phyloP scores from a whole-genome alignment of 805 yeast species.

The Ogataea wickerhamii region DNA sequence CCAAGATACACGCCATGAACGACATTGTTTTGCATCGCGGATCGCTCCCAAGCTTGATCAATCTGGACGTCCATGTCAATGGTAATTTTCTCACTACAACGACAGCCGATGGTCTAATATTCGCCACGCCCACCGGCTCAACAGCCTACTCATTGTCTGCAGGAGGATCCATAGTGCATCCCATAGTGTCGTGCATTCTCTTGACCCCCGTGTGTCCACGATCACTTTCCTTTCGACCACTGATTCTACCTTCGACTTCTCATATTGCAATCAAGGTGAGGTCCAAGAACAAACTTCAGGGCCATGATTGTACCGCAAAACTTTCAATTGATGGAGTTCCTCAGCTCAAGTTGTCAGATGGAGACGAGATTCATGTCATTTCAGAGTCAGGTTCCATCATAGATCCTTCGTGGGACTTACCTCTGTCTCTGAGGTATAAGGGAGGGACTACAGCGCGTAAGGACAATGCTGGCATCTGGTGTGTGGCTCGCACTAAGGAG shows the following conservation, averaged over 20 bases:
- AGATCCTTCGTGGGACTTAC: conserved; percentile 47
- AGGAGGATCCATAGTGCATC: conserved; percentile 93
- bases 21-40: conserved; percentile 89
- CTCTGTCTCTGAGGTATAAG: conserved; percentile 22
- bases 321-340: conserved; percentile 83
- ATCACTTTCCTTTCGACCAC: conserved; percentile 84
- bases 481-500: conserved; percentile 75
- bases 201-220: conserved; percentile 92
- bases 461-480: conserved; percentile 64
- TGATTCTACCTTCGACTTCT: conserved; percentile 74
- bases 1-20: conserved; percentile 79
- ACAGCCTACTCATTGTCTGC: conserved; percentile 88
- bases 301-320: conserved; percentile 40
- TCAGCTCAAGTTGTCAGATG: conserved; percentile 61
- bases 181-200: conserved; percentile 75
- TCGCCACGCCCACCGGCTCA: conserved; percentile 92
- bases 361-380: conserved; percentile 75
- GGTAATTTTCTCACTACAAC: conserved; percentile 83
- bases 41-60: conserved; percentile 77
- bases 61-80: conserved; percentile 80
- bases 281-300: conserved; percentile 33
- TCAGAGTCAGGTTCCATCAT: conserved; percentile 62
- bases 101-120: conserved; percentile 84
- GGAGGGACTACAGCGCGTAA: conserved; percentile 23
- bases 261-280: conserved; percentile 64